phyloP scores from a whole-genome alignment of 176 grass and related monocot species.

The Saccharum officinarum region DNA sequence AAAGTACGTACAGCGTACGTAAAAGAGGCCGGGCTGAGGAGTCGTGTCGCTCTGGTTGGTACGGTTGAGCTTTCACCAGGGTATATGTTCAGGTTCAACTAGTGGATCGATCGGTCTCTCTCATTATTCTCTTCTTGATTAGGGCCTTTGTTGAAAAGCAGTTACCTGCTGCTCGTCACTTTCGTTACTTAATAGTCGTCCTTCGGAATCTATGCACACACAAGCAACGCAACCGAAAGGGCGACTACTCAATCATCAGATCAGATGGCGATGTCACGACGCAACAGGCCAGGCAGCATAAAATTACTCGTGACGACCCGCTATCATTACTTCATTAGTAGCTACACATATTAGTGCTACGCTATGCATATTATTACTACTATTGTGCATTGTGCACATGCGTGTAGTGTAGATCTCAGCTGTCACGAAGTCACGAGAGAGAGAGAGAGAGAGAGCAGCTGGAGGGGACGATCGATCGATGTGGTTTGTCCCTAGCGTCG shows the following conservation, averaged over 20 bases:
- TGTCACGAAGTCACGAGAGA: too few species aligned
- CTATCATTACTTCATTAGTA: background rate
- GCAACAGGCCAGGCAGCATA: background rate
- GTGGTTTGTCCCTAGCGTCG: background rate
- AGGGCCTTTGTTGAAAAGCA: background rate
- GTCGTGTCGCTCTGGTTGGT: background rate
- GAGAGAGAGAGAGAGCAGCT: background rate
- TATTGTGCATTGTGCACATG: background rate
- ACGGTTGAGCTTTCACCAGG: background rate
- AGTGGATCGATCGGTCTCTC: background rate
- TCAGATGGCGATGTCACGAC: background rate
- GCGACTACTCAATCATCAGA: background rate
- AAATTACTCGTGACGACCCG: background rate
- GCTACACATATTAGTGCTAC: background rate
- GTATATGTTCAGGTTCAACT: background rate
- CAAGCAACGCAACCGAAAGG: background rate
- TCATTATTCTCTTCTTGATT: background rate
- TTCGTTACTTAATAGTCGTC: background rate
- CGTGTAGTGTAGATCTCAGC: background rate
- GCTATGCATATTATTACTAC: background rate
- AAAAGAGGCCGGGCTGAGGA: too few species aligned
- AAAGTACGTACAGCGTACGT: too few species aligned
- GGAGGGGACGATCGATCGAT: background rate
- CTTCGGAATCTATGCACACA: background rate
- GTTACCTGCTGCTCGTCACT: background rate